phyloP scores from a whole-genome alignment of 768 basidiomycete species.

The Tephrocybe sp. region DNA sequence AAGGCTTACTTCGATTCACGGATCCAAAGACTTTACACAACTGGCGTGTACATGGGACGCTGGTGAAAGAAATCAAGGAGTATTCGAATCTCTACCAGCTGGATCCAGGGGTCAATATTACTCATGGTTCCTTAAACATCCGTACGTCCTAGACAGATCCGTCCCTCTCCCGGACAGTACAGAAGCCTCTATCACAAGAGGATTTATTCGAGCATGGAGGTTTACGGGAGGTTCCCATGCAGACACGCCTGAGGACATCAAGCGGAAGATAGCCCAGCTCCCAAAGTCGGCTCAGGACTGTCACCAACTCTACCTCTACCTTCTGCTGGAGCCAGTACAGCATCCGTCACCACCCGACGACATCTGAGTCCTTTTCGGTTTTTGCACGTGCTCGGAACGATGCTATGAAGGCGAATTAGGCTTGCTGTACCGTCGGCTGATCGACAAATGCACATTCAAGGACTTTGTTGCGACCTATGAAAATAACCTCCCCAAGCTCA shows the following conservation, averaged over 20 bases:
- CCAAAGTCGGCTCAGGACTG: constrained; percentile 2
- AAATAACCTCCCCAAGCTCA: constrained; percentile 23
- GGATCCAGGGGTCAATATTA: constrained; percentile 26
- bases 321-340: constrained; percentile 3
- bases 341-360: constrained; percentile 14
- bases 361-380: constrained; percentile 22
- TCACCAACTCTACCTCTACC: background rate
- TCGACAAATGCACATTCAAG: constrained; percentile 30
- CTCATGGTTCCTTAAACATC: constrained; percentile 33
- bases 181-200: constrained; percentile 7
- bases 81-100: constrained; percentile 22
- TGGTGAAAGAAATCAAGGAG: constrained; percentile 30
- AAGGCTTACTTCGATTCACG: constrained; percentile 24
- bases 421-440: constrained; percentile 21
- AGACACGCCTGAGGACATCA: constrained; percentile 5
- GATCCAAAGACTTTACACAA: constrained; percentile 25
- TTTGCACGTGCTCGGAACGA: constrained; percentile 15
- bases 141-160: constrained; percentile 23
- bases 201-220: constrained; percentile 10
- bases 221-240: constrained; percentile 10
- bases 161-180: background rate
- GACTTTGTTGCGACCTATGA: constrained; percentile 29
- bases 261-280: background rate
- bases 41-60: constrained; percentile 29
- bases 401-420: constrained; percentile 10